Percentiles rank a stretch among this genome's conserved stretches.
These are phyloP conservation scores for Ensete ventricosum DNA, from an alignment of 176 grass and related monocot genomes.

Conservation along the genomic window DNA sequence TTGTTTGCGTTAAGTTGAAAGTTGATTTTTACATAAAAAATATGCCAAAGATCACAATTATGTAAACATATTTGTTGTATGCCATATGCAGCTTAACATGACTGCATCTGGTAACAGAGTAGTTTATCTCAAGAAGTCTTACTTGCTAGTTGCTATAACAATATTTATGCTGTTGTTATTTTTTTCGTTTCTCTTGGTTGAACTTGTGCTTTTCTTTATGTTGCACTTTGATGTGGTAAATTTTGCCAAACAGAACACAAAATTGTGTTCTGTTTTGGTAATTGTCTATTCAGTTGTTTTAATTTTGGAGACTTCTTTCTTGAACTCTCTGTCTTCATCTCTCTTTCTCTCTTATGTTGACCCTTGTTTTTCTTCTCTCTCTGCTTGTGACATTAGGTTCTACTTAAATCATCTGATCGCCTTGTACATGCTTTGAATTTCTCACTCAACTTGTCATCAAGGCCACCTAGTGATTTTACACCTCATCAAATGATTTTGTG, in stretches of 20 bases:
- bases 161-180: too few relatives aligned
- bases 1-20: too few relatives aligned
- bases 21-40: background rate
- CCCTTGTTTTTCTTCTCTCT: background rate
- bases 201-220: too few relatives aligned
- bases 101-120: background rate
- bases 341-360: background rate
- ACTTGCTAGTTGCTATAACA: too few relatives aligned
- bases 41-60: background rate
- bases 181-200: too few relatives aligned
- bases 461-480: constrained; percentile 60
- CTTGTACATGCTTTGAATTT: constrained; percentile 64
- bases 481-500: constrained; percentile 68
- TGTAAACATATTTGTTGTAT: background rate
- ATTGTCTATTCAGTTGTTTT: background rate
- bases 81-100: background rate
- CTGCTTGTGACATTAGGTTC: constrained; percentile 22
- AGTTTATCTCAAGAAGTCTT: too few relatives aligned
- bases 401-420: constrained; percentile 28
- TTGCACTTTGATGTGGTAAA: too few relatives aligned
- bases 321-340: background rate
- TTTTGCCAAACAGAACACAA: too few relatives aligned
- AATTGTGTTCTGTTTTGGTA: background rate
- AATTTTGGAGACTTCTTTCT: too few relatives aligned
- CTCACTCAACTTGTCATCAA: constrained; percentile 64